A percentile compares a stretch with the other conserved stretches of the same genome.
phyloP scores from a whole-genome alignment of 2,329 filamentous ascomycete species.

The Didymella pinodella region DNA sequence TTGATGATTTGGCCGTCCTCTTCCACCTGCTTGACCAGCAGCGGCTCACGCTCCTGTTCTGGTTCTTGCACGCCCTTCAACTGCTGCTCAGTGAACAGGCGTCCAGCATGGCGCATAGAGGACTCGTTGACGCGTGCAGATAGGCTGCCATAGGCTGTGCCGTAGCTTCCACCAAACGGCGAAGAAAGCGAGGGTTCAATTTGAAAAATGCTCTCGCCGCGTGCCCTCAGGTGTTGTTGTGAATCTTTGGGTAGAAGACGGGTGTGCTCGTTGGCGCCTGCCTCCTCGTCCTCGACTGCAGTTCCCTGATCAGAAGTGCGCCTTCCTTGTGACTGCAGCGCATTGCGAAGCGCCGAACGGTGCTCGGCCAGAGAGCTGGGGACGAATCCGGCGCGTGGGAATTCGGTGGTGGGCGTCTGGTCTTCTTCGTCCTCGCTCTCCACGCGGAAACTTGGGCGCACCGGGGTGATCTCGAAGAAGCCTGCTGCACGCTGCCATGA shows the following conservation, averaged over 20 bases:
- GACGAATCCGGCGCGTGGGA: slow-evolving; percentile 42
- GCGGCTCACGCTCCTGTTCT: slow-evolving; percentile 66
- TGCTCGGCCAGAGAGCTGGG: slow-evolving; percentile 48
- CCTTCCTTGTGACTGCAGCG: slow-evolving; percentile 48
- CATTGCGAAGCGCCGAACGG: slow-evolving; percentile 53
- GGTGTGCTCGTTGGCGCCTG: slow-evolving; percentile 42
- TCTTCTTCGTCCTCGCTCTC: slow-evolving; percentile 44
- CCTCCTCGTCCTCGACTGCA: slow-evolving; percentile 47
- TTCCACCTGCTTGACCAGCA: slow-evolving; percentile 88
- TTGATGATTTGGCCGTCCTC: slow-evolving; percentile 83
- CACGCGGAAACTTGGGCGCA: slow-evolving; percentile 74
- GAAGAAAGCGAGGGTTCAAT: slow-evolving; percentile 67
- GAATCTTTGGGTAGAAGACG: slow-evolving; percentile 39
- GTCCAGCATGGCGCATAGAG: slow-evolving; percentile 64
- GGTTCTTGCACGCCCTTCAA: slow-evolving; percentile 52
- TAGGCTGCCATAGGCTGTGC: slow-evolving; percentile 67
- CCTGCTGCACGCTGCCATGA: slow-evolving; percentile 91
- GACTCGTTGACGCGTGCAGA: slow-evolving; percentile 64
- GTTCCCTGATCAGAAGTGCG: slow-evolving; percentile 51
- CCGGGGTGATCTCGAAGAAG: slow-evolving; percentile 87
- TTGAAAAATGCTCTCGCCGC: slow-evolving; percentile 56
- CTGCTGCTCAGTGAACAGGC: slow-evolving; percentile 59
- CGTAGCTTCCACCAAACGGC: slow-evolving; percentile 76
- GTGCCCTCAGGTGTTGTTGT: slow-evolving; percentile 41
- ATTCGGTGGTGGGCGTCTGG: slow-evolving; percentile 44